These are phyloP conservation scores for Erodium trifolium DNA, from an alignment of 441 rosid genomes.

Conservation along the genomic window DNA sequence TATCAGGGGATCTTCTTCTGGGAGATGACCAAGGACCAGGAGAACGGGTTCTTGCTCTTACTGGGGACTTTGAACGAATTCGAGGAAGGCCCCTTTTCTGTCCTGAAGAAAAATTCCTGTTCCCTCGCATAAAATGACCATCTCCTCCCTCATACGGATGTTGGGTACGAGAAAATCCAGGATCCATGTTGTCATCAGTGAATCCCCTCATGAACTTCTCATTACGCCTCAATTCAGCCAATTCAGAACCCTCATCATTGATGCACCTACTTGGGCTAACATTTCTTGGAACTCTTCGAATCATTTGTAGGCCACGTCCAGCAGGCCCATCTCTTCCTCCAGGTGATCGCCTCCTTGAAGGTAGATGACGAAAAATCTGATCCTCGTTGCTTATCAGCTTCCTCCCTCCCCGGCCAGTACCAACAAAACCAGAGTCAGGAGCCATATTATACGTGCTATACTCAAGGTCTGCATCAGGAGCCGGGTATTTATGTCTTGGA, in stretches of 20 bases:
- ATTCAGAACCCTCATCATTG: slow-evolving; percentile 48
- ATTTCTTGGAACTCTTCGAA: slow-evolving; percentile 47
- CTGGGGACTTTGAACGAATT: slow-evolving; percentile 66
- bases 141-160: slow-evolving; percentile 54
- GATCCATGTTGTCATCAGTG: slow-evolving; percentile 39
- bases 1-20: slow-evolving; percentile 69
- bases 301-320: slow-evolving; percentile 36
- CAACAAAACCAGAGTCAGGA: slow-evolving; percentile 40
- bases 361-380: slow-evolving; percentile 31
- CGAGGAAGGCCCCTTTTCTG: slow-evolving; percentile 46
- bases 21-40: slow-evolving; percentile 65
- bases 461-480: slow-evolving; percentile 35
- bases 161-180: slow-evolving; percentile 34
- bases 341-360: slow-evolving; percentile 46
- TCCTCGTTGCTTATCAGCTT: slow-evolving; percentile 36
- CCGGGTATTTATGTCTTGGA: slow-evolving; percentile 34
- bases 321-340: slow-evolving; percentile 42
- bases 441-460: slow-evolving; percentile 42
- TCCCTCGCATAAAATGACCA: slow-evolving; percentile 45
- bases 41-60: slow-evolving; percentile 52
- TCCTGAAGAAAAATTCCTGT: slow-evolving; percentile 41
- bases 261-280: slow-evolving; percentile 33
- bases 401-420: slow-evolving; percentile 56
- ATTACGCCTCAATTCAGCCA: slow-evolving; percentile 32
- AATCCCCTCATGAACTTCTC: slow-evolving; percentile 49